Conservation (phyloP, 768 basidiomycete genomes). For the Termitomyces sp. region DNA sequence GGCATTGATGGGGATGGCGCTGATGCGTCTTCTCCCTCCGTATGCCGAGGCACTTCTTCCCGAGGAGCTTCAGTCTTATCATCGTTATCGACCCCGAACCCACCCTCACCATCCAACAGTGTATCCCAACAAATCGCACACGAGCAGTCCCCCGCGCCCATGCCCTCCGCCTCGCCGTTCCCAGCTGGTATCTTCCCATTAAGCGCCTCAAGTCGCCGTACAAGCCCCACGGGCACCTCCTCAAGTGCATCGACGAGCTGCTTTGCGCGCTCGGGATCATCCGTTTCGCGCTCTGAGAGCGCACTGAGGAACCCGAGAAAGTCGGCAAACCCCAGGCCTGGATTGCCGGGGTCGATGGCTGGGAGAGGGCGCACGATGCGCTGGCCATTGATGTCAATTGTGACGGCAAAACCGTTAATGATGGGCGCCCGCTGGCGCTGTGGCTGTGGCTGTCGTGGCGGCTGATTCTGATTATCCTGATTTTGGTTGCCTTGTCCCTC, state of each 20-base stretch:
- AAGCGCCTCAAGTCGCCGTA: constrained; percentile 56
- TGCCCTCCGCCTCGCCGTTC: constrained; percentile 21
- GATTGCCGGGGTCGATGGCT: background rate
- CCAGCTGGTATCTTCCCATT: constrained; percentile 27
- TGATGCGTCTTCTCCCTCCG: background rate
- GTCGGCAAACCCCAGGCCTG: constrained; percentile 7
- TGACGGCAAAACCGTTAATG: constrained; percentile 16
- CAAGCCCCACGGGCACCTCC: constrained; percentile 58
- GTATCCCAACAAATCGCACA: constrained; percentile 80
- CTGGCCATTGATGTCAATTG: constrained; percentile 15
- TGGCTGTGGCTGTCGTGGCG: background rate
- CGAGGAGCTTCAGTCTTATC: background rate
- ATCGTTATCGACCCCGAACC: constrained; percentile 14
- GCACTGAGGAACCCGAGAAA: constrained; percentile 16
- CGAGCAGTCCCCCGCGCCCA: constrained; percentile 31
- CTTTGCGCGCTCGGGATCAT: constrained; percentile 66
- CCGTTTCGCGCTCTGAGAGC: constrained; percentile 30
- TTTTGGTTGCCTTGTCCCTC: background rate
- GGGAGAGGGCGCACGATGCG: constrained; percentile 9
- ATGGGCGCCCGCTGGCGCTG: background rate
- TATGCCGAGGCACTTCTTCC: no score
- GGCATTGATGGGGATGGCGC: background rate
- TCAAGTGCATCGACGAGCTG: constrained; percentile 59
- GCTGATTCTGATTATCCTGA: background rate
- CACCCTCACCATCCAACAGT: constrained; percentile 44